Percentiles rank a stretch among this genome's conserved stretches.
Conservation (phyloP, 2,329 filamentous ascomycete species). For the Aspergillus sp. region DNA sequence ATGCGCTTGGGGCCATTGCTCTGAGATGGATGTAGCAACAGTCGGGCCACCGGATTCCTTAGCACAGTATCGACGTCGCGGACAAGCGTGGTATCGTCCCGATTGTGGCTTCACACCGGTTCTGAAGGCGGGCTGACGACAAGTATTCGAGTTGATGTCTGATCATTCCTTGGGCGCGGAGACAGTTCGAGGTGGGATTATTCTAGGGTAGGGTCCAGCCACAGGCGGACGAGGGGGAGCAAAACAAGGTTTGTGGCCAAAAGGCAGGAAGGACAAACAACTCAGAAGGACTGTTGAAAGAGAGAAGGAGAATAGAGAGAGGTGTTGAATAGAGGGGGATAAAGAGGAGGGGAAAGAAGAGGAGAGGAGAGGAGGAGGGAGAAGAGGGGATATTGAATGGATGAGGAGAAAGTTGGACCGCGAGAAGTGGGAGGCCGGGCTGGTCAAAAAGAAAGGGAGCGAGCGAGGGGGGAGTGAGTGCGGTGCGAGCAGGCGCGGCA, state of each 20-base stretch:
- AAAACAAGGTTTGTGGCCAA: constrained; percentile 18
- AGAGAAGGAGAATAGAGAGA: constrained; percentile 21
- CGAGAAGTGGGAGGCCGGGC: constrained; percentile 18
- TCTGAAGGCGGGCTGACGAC: constrained; percentile 43
- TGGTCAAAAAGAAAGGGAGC: constrained; percentile 21
- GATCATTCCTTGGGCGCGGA: constrained; percentile 45
- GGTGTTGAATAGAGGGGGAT: constrained; percentile 21
- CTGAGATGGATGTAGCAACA: constrained; percentile 16
- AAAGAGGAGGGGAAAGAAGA: constrained; percentile 17
- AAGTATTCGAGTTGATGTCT: constrained; percentile 40
- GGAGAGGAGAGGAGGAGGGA: constrained; percentile 15
- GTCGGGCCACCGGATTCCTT: constrained; percentile 23
- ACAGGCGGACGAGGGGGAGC: constrained; percentile 34
- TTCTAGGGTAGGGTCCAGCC: constrained; percentile 37
- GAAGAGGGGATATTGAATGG: constrained; percentile 16
- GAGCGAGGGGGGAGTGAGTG: constrained; percentile 16
- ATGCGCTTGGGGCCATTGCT: constrained; percentile 49
- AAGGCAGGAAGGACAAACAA: constrained; percentile 23
- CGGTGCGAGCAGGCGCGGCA: constrained; percentile 17
- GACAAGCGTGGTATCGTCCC: constrained; percentile 38
- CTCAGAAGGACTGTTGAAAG: constrained; percentile 19
- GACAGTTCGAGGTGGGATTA: constrained; percentile 23
- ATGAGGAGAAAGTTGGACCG: constrained; percentile 21
- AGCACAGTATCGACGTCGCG: constrained; percentile 27
- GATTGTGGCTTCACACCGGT: constrained; percentile 44